Evolutionary conservation across 2,329 filamentous ascomycete genomes (phyloP).

Genomic region (Xylaria sp.): DNA sequence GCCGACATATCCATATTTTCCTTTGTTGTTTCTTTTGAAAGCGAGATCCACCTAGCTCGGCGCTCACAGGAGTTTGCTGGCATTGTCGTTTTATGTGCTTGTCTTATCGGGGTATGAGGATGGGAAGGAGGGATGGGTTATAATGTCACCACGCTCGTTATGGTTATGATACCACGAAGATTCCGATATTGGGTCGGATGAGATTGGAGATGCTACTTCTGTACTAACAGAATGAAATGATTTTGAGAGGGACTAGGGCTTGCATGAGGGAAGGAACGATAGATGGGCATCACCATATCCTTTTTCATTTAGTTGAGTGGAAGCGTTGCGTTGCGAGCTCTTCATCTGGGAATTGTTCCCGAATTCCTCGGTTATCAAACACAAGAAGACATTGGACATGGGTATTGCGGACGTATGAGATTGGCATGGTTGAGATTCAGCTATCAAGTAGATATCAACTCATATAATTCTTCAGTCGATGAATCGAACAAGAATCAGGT

Average conservation of each 20-base stretch:
- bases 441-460: background rate
- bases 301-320: background rate
- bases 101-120: conserved; percentile 2
- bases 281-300: conserved; percentile 10
- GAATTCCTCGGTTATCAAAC: background rate
- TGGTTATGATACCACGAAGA: conserved; percentile 43
- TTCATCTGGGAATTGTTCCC: background rate
- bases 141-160: conserved; percentile 41
- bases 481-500: background rate
- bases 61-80: conserved; percentile 37
- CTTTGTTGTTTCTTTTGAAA: conserved; percentile 5
- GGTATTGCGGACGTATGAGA: background rate
- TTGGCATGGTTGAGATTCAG: background rate
- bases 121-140: conserved; percentile 10
- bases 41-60: conserved; percentile 34
- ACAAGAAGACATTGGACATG: background rate
- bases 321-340: background rate
- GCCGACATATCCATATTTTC: background rate
- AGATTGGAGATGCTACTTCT: background rate
- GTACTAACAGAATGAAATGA: conserved; percentile 2
- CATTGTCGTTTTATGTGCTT: conserved; percentile 14
- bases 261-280: conserved; percentile 38
- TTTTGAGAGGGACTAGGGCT: background rate
- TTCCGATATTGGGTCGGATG: background rate
- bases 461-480: background rate